Evolutionary conservation across 129 eudicot genomes (phyloP).

Genomic region (Arctium minus): DNA sequence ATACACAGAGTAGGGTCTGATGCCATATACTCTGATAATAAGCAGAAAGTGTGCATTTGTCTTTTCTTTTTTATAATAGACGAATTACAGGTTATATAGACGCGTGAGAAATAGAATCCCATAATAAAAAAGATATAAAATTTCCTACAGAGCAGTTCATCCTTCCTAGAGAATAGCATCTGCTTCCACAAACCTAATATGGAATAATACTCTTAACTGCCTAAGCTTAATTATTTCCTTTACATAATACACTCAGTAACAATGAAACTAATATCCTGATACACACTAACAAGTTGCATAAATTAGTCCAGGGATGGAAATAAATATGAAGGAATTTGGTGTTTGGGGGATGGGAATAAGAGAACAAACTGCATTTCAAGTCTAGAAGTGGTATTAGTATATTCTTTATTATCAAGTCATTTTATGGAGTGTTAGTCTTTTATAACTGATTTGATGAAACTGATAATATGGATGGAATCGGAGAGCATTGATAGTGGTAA

Average conservation of each 20-base stretch:
- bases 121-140: too few species aligned
- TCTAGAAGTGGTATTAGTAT: background rate
- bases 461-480: background rate
- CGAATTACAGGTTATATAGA: too few species aligned
- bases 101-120: too few species aligned
- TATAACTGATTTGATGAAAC: background rate
- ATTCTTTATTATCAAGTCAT: background rate
- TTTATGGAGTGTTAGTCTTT: background rate
- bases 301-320: background rate
- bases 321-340: background rate
- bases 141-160: too few species aligned
- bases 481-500: background rate
- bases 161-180: too few species aligned
- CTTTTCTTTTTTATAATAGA: too few species aligned
- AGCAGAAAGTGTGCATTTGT: too few species aligned
- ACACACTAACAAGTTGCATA: background rate
- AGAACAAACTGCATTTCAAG: conserved; percentile 16
- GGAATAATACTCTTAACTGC: background rate
- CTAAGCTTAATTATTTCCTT: background rate
- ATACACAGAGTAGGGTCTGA: too few species aligned
- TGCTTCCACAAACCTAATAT: too few species aligned
- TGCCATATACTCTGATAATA: too few species aligned
- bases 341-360: background rate
- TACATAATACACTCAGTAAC: background rate
- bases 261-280: background rate